phyloP scores from a whole-genome alignment of 2,329 filamentous ascomycete genomes.

The Monilinia aucupariae region DNA sequence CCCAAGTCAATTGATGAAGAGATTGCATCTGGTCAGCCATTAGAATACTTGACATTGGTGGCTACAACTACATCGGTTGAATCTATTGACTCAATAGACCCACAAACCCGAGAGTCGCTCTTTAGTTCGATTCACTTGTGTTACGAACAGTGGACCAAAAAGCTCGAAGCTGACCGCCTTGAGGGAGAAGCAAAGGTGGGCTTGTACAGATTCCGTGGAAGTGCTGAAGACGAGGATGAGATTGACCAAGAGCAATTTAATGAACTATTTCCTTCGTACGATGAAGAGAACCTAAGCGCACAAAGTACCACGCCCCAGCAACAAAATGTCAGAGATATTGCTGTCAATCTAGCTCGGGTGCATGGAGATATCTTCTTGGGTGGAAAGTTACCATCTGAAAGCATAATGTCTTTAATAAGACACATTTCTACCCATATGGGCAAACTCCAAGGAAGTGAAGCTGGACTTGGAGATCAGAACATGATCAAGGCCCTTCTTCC shows the following conservation, averaged over 20 bases:
- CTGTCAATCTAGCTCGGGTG: conserved; percentile 55
- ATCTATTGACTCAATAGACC: conserved; percentile 40
- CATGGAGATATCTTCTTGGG: conserved; percentile 45
- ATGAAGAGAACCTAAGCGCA: conserved; percentile 39
- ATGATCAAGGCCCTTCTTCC: conserved; percentile 56
- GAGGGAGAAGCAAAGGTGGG: conserved; percentile 68
- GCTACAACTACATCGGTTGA: conserved; percentile 45
- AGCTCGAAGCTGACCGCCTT: conserved; percentile 69
- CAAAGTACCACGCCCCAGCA: conserved; percentile 20
- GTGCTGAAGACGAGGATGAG: conserved; percentile 69
- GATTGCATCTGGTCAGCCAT: conserved; percentile 23
- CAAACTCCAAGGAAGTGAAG: conserved; percentile 20
- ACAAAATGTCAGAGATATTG: conserved; percentile 27
- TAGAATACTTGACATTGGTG: conserved; percentile 49
- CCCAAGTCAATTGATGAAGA: conserved; percentile 19
- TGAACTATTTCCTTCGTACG: conserved; percentile 75
- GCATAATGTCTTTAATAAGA: conserved; percentile 30
- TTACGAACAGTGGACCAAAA: conserved; percentile 74
- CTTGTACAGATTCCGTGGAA: conserved; percentile 78
- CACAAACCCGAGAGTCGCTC: conserved; percentile 46
- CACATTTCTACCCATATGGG: conserved; percentile 29
- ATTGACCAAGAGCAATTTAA: conserved; percentile 68
- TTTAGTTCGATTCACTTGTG: conserved; percentile 65
- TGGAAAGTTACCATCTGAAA: conserved; percentile 23
- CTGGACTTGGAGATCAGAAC: conserved; percentile 29